Base-by-base conservation (phyloP, 2,329 filamentous ascomycete species). In the Zelopaecilomyces penicillatus region DNA sequence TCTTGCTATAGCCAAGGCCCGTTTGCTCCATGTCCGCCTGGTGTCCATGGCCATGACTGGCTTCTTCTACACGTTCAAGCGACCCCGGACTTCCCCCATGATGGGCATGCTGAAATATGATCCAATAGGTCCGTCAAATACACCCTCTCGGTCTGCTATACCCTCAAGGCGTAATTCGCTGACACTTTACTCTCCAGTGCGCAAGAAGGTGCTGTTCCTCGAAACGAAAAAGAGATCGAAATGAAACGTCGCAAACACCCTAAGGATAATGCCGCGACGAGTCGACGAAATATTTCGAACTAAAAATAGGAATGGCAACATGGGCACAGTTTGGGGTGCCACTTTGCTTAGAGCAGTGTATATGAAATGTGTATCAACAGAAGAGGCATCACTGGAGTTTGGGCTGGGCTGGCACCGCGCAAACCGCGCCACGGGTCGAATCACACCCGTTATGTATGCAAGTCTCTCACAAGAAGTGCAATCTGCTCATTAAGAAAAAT, bases 101-200 rank as follows among this genome's bases (percentile, higher is more conserved):
- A 78, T 98, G 69, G 94, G 89, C 71, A 93, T 98, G 88, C 73
- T 98, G 57, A 98, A 98, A 74, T 98, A 98, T 69, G 93, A 98
- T 64, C 93, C 93, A 36, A 90, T 98, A 53, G 84, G 87, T 95
- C 80, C 54, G 63, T 11, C 4, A 19, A 19, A 19, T 19, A 19
- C 19, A 19, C 19, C 3, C 19, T 19, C 19, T 19, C 19, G 19
- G 19, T 19, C 19, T 19, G 19, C 19, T 19, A 19, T 19, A 19
- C 3, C 19, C 19, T 19, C 19, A 19, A 19, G 19, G 19, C 19
- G 19, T n/a, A 30, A 19, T 34, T 3, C 4, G 26, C 45, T 49
- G 35, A 19, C 19, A 19, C 19, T 19, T 19, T 19, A 19, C 39
- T 34, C 31, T 54, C 30, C 56, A 94, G 93, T 98, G 44, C 86